phyloP scores from a whole-genome alignment of 176 grass and related monocot species.

The Aegilops bicornis region DNA sequence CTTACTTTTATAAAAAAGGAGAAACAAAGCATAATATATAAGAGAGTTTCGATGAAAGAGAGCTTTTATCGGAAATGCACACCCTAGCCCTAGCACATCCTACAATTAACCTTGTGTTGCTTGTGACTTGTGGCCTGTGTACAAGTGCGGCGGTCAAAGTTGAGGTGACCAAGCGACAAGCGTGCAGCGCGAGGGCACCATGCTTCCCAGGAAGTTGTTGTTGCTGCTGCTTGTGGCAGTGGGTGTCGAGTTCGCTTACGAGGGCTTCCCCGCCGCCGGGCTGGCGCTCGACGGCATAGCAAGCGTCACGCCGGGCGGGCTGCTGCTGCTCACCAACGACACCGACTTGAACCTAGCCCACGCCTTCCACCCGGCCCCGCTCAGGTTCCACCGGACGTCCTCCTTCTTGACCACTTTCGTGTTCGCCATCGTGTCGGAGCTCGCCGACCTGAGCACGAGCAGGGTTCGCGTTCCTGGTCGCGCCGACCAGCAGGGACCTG shows the following conservation, averaged over 20 bases:
- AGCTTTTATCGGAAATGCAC: no score
- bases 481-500: constrained; percentile 30
- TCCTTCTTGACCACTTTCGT: constrained; percentile 54
- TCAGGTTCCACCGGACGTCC: constrained; percentile 9
- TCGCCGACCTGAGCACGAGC: constrained; percentile 48
- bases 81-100: no score
- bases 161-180: neutral
- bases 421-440: constrained; percentile 50
- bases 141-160: neutral
- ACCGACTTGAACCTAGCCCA: constrained; percentile 45
- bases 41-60: no score
- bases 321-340: constrained; percentile 53
- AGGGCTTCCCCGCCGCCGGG: constrained; percentile 27
- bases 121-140: neutral
- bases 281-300: constrained; percentile 41
- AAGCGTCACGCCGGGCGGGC: constrained; percentile 14
- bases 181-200: neutral
- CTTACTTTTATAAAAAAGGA: no score
- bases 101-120: neutral
- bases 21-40: no score
- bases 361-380: constrained; percentile 34
- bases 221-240: neutral
- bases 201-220: neutral
- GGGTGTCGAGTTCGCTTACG: constrained; percentile 25
- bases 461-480: constrained; percentile 42